These are phyloP conservation scores for Biscogniauxia mediterranea DNA, from an alignment of 2,329 filamentous ascomycete species.

Conservation along the genomic window DNA sequence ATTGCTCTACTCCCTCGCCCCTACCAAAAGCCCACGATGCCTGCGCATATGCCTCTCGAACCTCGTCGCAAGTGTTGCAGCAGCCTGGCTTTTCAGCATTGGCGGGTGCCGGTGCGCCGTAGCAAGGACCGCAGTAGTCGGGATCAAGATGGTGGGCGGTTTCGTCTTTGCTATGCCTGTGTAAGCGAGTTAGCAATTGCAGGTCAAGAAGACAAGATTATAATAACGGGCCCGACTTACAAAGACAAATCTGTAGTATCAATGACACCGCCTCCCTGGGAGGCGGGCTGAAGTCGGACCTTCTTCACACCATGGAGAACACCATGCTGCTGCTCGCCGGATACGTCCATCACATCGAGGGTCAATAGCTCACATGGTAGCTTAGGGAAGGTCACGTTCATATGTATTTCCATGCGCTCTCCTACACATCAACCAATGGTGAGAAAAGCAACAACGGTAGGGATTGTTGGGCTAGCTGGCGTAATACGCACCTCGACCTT, in stretches of 20 bases:
- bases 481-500: constrained; percentile 72
- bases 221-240: constrained; percentile 40
- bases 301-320: constrained; percentile 92
- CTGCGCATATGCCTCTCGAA: constrained; percentile 87
- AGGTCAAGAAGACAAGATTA: not conserved
- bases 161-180: constrained; percentile 65
- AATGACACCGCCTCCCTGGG: constrained; percentile 74
- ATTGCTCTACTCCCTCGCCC: constrained; percentile 92
- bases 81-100: constrained; percentile 79
- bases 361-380: constrained; percentile 94
- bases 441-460: constrained; percentile 17
- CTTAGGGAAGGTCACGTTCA: constrained; percentile 93
- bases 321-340: constrained; percentile 92
- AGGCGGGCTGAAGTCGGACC: constrained; percentile 71
- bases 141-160: constrained; percentile 79
- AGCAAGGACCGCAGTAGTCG: constrained; percentile 90
- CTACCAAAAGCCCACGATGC: constrained; percentile 92
- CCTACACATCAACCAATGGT: constrained; percentile 41
- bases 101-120: constrained; percentile 73
- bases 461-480: constrained; percentile 6
- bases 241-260: constrained; percentile 67
- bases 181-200: constrained; percentile 8
- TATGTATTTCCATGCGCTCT: constrained; percentile 98
- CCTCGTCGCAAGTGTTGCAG: constrained; percentile 96
- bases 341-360: constrained; percentile 98